Base-by-base conservation (phyloP, 2,329 filamentous ascomycete species). In the Phyllosticta capitalensis region DNA sequence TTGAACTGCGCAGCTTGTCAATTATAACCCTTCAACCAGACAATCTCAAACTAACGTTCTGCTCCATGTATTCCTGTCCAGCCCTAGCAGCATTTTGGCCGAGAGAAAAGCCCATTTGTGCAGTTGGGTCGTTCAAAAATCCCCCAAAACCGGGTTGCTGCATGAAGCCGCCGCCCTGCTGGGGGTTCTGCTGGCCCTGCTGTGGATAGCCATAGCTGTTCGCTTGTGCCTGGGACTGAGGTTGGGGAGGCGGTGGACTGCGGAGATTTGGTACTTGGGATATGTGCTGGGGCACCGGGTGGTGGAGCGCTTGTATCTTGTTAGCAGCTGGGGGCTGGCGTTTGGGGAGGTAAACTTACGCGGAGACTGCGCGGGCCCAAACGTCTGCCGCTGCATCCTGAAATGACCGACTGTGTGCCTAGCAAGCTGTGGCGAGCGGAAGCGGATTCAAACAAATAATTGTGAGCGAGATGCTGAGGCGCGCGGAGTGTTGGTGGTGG, bases 221-320 rank as follows among this genome's bases (percentile, higher is more conserved):
- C 38, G 84, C 82, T 69, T 89, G 87, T 60, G 86, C 85, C 65
- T 85, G 86, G 61, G 85, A 83, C 56, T 81, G 81, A 33, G 90
- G 92, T 62, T 90, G 89, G 45, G 90, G 92, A 63, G 90, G 89
- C 61, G 89, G 92, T 62, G 94, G 94, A 61, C 94, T 97, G 74
- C 95, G 87, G 73, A 99, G 85, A 78, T 97, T 94, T 52, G 94
- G 94, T 55, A 99, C 94, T 61, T 92, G 95, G 71, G 94, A 97
- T 69, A 97, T 92, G 81, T 99, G 94, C 76, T 99, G 94, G 63
- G 94, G 94, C 61, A 97, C 91, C 61, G 94, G 94, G 73, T 97
- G 94, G 50, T 58, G 56, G 56, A 53, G 28, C 33, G 21, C 30
- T 38, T 38, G 30, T 53, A 49, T 21, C 49, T 54, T 12, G 50